Percentiles rank a stretch among this genome's conserved stretches.
phyloP scores from a whole-genome alignment of 192 early-diverging fungal species.

The Backusella macrospora region DNA sequence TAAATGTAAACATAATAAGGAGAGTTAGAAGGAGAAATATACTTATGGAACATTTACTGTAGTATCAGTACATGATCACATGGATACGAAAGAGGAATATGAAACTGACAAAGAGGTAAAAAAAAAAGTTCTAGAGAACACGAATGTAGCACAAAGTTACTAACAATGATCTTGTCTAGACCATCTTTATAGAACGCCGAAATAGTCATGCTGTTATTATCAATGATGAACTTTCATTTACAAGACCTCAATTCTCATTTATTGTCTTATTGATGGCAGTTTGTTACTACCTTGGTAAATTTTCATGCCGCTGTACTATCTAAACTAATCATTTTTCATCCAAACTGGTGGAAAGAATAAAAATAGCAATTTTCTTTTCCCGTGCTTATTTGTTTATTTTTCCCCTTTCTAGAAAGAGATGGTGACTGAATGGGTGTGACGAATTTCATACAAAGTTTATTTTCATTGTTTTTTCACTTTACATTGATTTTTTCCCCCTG shows the following conservation, averaged over 20 bases:
- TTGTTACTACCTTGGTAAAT: conserved; percentile 44
- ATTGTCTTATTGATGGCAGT: conserved; percentile 38
- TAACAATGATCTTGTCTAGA: conserved; percentile 14
- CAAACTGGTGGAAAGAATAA: background rate
- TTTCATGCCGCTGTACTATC: conserved; percentile 34
- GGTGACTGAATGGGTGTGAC: background rate
- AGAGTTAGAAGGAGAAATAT: background rate
- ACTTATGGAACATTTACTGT: conserved; percentile 7
- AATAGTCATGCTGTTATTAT: conserved; percentile 33
- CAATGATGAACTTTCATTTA: conserved; percentile 41
- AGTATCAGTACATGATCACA: conserved; percentile 4
- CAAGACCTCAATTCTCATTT: conserved; percentile 36
- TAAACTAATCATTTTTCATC: background rate
- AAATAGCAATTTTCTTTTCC: background rate
- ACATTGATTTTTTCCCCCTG: background rate
- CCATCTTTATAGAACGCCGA: background rate
- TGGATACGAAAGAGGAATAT: background rate
- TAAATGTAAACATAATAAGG: too few species aligned
- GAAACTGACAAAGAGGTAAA: conserved; percentile 13
- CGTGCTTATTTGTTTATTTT: background rate
- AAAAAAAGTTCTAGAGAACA: background rate
- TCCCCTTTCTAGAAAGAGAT: background rate
- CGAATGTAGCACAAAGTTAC: conserved; percentile 8
- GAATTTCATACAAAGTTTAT: background rate
- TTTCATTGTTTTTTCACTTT: background rate